Base-by-base conservation (phyloP, 208 protist species). In the Naegleria lovaniensis region DNA sequence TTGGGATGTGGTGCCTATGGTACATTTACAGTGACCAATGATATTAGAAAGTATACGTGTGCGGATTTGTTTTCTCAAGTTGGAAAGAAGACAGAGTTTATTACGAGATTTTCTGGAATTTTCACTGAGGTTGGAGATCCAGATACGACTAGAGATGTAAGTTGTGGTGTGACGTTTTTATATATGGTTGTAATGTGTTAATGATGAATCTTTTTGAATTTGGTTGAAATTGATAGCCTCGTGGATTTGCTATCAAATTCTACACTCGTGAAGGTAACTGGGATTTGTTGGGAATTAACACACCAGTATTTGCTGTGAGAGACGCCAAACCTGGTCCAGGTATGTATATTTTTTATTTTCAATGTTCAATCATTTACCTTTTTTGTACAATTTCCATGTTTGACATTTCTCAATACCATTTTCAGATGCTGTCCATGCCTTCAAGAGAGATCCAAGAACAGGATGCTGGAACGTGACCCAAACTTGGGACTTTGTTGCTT, bases 61-160 rank as follows among this genome's bases (percentile, higher is more conserved):
- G 95, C 95, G 29, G 93, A 95, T n/a, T 92, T 97, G 33, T 92
- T 97, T 19, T 92, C 88, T 84, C 79, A 93, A 39, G 91, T 95
- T 39, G 93, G 95, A 43, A 96, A 96, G 86, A 85, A 93, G 51
- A 97, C 95, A 29, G 91, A 94, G 52, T 75, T 97, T 38, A 93
- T 97, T 40, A 88, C 89, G 22, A 94, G 96, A 83, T 97, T 97
- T 92, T 96, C 94, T 29, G 97, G 94, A 40, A 95, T 97, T 15
- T 94, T 90, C 84, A 94, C 94, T 19, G 90, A 94, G 91, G 86
- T 51, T n/a, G 95, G 95, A 88, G 92, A 92, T 13, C 88, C 95
- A 36, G 86, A 89, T 0, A 76, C 51, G 13, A 41, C 33, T n/a
- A 6, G 86, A 48, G 86, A 89, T 89, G n/a, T 39, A 83, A 83